These are phyloP conservation scores for Claviceps maximensis DNA, from an alignment of 2,329 filamentous ascomycete genomes.

Conservation along the genomic window DNA sequence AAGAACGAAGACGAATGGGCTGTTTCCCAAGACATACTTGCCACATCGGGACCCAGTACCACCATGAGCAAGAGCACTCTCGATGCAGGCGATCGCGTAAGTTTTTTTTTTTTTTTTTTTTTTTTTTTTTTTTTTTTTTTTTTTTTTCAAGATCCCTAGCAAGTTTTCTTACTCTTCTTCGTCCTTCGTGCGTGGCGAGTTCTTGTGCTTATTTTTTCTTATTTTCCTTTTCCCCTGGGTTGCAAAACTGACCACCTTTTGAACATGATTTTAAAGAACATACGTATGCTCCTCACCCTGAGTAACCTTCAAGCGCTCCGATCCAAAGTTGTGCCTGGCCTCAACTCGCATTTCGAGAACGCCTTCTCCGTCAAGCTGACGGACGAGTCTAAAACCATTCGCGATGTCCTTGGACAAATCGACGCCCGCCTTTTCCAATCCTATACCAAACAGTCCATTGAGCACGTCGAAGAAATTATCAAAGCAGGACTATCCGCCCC, in stretches of 20 bases:
- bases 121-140: not conserved
- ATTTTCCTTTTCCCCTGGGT: constrained; percentile 9
- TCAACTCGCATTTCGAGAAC: constrained; percentile 89
- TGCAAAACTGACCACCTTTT: not conserved
- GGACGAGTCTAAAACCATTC: constrained; percentile 84
- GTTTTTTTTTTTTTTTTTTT: constrained; percentile 12
- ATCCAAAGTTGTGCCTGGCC: constrained; percentile 65
- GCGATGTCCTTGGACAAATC: constrained; percentile 81
- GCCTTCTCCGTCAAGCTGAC: constrained; percentile 89
- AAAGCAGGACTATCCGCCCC: constrained; percentile 56
- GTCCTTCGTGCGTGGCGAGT: constrained; percentile 13
- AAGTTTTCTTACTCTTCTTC: not conserved
- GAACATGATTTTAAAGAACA: constrained; percentile 35
- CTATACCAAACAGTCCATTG: constrained; percentile 69
- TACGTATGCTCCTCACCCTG: constrained; percentile 85
- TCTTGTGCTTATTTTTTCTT: not conserved
- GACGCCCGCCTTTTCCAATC: constrained; percentile 83
- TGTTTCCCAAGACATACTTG: constrained; percentile 30
- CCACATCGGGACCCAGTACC: constrained; percentile 13
- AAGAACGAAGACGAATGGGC: constrained; percentile 52
- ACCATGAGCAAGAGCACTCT: constrained; percentile 32
- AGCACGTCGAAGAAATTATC: constrained; percentile 56
- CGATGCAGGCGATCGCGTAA: constrained; percentile 43
- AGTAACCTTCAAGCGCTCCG: constrained; percentile 82
- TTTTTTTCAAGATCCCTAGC: not conserved